Evolutionary conservation across 2,329 filamentous ascomycete species (phyloP).

Genomic region (Arthrobotrys conoides): DNA sequence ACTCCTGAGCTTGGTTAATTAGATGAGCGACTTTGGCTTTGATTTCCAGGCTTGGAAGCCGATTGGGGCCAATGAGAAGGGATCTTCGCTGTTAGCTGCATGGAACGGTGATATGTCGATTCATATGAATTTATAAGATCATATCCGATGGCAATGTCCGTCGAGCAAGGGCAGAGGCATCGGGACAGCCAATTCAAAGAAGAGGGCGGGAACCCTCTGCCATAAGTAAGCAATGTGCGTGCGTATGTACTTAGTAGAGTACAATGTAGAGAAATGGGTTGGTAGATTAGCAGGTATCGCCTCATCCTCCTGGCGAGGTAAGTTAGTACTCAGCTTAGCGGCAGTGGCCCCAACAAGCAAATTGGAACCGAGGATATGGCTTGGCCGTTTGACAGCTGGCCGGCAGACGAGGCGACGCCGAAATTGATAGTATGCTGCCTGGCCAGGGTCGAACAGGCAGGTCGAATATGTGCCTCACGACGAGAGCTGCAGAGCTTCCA

Average conservation of each 20-base stretch:
- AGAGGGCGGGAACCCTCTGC: constrained; percentile 10
- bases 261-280: not conserved
- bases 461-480: not conserved
- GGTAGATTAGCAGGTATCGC: constrained; percentile 7
- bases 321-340: no score
- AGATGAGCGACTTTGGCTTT: constrained; percentile 9
- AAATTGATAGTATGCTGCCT: constrained; percentile 11
- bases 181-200: not conserved
- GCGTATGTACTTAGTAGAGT: not conserved
- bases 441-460: constrained; percentile 28
- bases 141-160: constrained; percentile 9
- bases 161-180: constrained; percentile 22
- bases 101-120: constrained; percentile 9
- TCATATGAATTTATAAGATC: not conserved
- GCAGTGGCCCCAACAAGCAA: constrained; percentile 5
- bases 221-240: not conserved
- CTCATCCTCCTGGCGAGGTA: not conserved
- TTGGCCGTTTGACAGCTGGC: constrained; percentile 40
- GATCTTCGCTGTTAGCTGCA: constrained; percentile 21
- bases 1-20: constrained; percentile 6
- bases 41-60: constrained; percentile 1
- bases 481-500: constrained; percentile 2
- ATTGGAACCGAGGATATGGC: not conserved
- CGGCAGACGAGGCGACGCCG: constrained; percentile 22
- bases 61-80: constrained; percentile 1